These are phyloP conservation scores for Paraconiothyrium brasiliense DNA, from an alignment of 2,329 filamentous ascomycete genomes.

Conservation along the genomic window DNA sequence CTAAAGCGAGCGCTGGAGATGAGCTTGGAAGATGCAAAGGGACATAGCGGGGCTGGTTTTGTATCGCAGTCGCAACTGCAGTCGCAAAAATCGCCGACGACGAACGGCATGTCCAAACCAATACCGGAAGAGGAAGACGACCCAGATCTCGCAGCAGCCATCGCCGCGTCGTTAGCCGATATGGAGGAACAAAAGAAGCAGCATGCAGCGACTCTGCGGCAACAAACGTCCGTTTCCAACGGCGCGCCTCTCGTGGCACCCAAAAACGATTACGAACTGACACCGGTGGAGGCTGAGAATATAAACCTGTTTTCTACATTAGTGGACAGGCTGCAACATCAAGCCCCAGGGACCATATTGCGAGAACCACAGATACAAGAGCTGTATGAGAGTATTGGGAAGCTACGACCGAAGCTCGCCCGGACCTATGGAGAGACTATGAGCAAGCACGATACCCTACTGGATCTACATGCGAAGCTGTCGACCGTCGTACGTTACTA, in stretches of 20 bases:
- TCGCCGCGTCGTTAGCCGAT: conserved; percentile 91
- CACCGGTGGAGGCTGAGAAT: conserved; percentile 92
- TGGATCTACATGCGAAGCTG: conserved; percentile 93
- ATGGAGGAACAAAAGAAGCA: conserved; percentile 98
- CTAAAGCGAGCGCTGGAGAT: conserved; percentile 92
- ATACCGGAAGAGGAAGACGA: conserved; percentile 81
- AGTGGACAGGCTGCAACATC: conserved; percentile 92
- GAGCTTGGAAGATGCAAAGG: conserved; percentile 93
- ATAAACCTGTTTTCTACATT: conserved; percentile 95
- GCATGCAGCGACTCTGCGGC: conserved; percentile 83
- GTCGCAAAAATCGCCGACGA: conserved; percentile 44
- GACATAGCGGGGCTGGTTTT: conserved; percentile 74
- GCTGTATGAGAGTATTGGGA: conserved; percentile 96
- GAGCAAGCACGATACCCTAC: conserved; percentile 97
- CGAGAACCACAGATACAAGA: conserved; percentile 98
- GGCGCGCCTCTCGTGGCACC: conserved; percentile 65
- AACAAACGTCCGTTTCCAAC: conserved; percentile 70
- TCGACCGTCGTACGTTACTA: conserved; percentile 98
- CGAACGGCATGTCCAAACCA: conserved; percentile 48
- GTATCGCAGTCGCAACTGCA: conserved; percentile 69
- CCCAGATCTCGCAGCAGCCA: conserved; percentile 90
- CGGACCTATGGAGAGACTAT: conserved; percentile 98
- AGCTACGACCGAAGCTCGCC: conserved; percentile 89
- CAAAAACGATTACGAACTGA: conserved; percentile 94
- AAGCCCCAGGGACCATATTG: conserved; percentile 94